These are phyloP conservation scores for Sporobolomyces pararoseus DNA, from an alignment of 768 basidiomycete species.

Conservation along the genomic window DNA sequence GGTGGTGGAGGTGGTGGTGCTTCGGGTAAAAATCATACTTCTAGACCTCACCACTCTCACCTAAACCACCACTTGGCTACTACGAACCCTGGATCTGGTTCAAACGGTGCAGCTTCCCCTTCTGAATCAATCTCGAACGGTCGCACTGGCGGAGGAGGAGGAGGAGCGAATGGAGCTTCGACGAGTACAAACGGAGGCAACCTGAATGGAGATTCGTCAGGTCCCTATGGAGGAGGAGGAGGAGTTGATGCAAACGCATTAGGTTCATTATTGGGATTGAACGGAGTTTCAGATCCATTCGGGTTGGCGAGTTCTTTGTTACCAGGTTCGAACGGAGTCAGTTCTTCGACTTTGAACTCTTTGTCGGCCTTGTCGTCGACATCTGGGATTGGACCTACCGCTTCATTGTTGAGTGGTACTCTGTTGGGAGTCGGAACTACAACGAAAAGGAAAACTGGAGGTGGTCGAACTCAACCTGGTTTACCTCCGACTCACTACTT, in stretches of 20 bases:
- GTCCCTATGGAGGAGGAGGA: too few relatives aligned
- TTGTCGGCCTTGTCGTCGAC: constrained; percentile 43
- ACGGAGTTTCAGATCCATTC: constrained; percentile 43
- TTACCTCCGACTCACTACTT: constrained; percentile 40
- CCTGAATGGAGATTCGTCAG: too few relatives aligned
- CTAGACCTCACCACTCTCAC: constrained; percentile 16
- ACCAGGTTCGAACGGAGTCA: constrained; percentile 21
- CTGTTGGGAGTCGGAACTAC: constrained; percentile 12
- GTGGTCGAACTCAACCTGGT: constrained; percentile 40
- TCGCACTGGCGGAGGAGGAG: neutral
- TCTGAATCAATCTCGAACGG: constrained; percentile 23
- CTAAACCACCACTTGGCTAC: too few relatives aligned
- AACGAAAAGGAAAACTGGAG: constrained; percentile 39
- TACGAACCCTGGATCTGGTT: constrained; percentile 3
- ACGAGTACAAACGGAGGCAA: too few relatives aligned
- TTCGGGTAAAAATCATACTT: constrained; percentile 3
- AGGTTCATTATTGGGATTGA: constrained; percentile 28
- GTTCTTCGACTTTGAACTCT: neutral
- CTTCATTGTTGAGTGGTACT: constrained; percentile 32
- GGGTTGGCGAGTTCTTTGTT: constrained; percentile 40
- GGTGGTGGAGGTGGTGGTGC: constrained; percentile 19
- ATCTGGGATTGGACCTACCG: constrained; percentile 30
- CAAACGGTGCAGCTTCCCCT: constrained; percentile 26
- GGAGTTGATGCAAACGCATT: constrained; percentile 31
- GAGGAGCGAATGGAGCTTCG: neutral